Evolutionary conservation across 2,329 filamentous ascomycete species (phyloP), one percentile per base, ranked within the genome.

Genomic region (Sporothrix sp.): DNA sequence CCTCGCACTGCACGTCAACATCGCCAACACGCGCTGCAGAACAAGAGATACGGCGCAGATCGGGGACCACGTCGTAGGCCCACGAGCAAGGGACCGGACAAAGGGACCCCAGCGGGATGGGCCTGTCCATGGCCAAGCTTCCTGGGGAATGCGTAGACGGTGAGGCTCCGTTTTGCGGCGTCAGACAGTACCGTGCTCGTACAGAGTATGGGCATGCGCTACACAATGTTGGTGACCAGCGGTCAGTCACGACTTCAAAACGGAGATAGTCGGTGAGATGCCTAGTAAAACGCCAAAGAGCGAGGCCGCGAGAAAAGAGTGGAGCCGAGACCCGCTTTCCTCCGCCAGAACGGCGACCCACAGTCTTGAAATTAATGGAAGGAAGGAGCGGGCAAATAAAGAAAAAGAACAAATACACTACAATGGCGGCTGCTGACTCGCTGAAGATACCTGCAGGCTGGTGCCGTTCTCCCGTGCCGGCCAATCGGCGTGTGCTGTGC

Each of bases 301-400:
- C 48, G 48, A 50, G 35, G 48, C 33, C 48, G 48, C 48, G 48
- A 50, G 33, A 35, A 6, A 35, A 50, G 27, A 50, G 48, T 39
- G 40, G 48, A 36, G 38, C n/a, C 16, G 4, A 27, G 3, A n/a
- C 28, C 46, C 46, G 27, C 36, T 35, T 42, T 35, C 33, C 25
- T 37, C 35, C 45, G 45, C 33, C 35, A 18, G n/a, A 48, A 32
- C 25, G 45, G 45, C 28, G 35, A 23, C 9, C 11, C 37, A 20
- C 37, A 21, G 25, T 8, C 10, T 36, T n/a, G 9, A 39, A 2
- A 39, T 10, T 13, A n/a, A n/a, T 18, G 4, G 5, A 25, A 40
- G 23, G 14, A 18, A 42, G 23, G 23, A 8, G n/a, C 25, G n/a
- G n/a, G n/a, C n/a, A n/a, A n/a, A n/a, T n/a, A n/a, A n/a, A n/a